phyloP scores from a whole-genome alignment of 2,329 filamentous ascomycete genomes.

The Botryotinia convoluta region DNA sequence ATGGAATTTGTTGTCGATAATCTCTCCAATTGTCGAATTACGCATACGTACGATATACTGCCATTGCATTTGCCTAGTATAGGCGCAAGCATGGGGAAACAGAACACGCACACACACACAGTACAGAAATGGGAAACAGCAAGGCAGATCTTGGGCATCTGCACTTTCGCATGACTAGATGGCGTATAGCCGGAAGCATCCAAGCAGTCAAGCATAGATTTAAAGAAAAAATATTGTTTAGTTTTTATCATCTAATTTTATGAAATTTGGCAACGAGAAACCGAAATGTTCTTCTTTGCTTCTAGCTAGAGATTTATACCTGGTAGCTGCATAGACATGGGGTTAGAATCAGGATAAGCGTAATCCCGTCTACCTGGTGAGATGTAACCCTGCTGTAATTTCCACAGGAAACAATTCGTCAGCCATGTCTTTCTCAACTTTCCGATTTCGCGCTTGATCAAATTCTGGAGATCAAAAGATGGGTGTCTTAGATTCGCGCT shows the following conservation, averaged over 20 bases:
- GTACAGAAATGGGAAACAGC: not conserved
- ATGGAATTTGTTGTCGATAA: not conserved
- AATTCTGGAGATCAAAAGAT: not conserved
- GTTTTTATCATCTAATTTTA: not conserved
- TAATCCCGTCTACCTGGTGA: not conserved
- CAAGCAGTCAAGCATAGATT: not conserved
- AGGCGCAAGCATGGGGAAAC: constrained; percentile 1
- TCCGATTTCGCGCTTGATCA: not conserved
- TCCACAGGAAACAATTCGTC: not conserved
- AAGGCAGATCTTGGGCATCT: not conserved
- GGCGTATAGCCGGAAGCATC: not conserved
- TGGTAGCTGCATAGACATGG: not conserved
- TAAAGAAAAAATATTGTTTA: not conserved
- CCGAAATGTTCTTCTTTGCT: not conserved
- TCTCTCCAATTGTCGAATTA: not conserved
- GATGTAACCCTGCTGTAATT: not conserved
- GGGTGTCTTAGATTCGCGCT: not conserved
- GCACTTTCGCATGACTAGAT: not conserved
- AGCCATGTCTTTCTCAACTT: not conserved
- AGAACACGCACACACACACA: not conserved
- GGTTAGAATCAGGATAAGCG: not conserved
- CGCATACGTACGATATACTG: not conserved
- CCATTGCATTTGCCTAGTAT: not conserved
- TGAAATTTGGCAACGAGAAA: not conserved
- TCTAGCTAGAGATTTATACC: not conserved